A percentile compares a stretch with the other conserved stretches of the same genome.
Conservation (phyloP, 257 asterid genomes). For the Solanum okadae region DNA sequence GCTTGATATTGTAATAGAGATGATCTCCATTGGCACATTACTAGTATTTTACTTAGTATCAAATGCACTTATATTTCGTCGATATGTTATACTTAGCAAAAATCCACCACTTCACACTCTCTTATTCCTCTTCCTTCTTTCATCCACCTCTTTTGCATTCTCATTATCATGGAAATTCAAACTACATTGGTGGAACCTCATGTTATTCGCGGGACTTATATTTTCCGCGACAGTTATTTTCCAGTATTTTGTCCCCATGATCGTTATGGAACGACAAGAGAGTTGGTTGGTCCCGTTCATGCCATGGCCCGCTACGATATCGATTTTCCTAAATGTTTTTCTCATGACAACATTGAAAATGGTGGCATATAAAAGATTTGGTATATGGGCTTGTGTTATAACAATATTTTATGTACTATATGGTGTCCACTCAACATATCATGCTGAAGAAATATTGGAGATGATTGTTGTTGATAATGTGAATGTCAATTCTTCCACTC, state of each 20-base stretch:
- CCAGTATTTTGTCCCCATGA: neutral
- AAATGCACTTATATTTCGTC: slow-evolving; percentile 23
- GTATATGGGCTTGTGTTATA: slow-evolving; percentile 20
- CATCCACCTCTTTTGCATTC: slow-evolving; percentile 19
- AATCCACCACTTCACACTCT: slow-evolving; percentile 17
- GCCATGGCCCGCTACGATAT: slow-evolving; percentile 35
- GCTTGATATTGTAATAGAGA: slow-evolving; percentile 27
- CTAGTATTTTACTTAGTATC: slow-evolving; percentile 36
- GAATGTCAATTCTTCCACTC: neutral
- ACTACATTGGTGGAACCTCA: slow-evolving; percentile 18
- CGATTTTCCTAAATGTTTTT: slow-evolving; percentile 30
- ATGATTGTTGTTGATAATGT: neutral
- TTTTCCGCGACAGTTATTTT: slow-evolving; percentile 4
- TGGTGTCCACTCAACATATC: slow-evolving; percentile 35
- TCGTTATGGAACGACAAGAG: neutral
- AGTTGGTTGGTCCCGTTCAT: slow-evolving; percentile 32
- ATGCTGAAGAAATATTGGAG: slow-evolving; percentile 15
- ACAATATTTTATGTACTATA: slow-evolving; percentile 22
- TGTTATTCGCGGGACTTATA: neutral
- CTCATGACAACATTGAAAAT: slow-evolving; percentile 22
- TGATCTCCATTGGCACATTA: slow-evolving; percentile 36
- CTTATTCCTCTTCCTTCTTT: slow-evolving; percentile 19
- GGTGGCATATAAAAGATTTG: slow-evolving; percentile 27
- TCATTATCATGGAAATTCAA: slow-evolving; percentile 25
- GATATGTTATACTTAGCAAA: slow-evolving; percentile 9